phyloP scores from a whole-genome alignment of 2,329 filamentous ascomycete genomes.

The Colletotrichum paranaense region DNA sequence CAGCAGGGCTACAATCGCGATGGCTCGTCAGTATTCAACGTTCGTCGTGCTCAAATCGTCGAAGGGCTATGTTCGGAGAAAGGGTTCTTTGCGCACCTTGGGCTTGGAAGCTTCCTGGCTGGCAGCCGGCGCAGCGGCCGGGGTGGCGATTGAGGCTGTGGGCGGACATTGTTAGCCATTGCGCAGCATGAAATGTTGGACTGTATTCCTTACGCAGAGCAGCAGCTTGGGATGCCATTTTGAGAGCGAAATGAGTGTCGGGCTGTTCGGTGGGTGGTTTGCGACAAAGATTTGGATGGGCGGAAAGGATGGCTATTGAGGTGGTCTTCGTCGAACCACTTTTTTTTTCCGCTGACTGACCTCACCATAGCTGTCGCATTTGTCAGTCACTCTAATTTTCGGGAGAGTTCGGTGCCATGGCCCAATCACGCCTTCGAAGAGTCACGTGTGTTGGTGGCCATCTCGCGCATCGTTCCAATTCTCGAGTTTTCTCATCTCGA shows the following conservation, averaged over 20 bases:
- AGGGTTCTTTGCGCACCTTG: slow-evolving; percentile 48
- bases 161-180: slow-evolving; percentile 16
- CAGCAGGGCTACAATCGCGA: slow-evolving; percentile 81
- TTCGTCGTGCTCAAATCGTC: neutral
- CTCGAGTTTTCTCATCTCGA: neutral
- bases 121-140: slow-evolving; percentile 43
- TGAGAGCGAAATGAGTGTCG: slow-evolving; percentile 17
- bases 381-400: slow-evolving; percentile 30
- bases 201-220: slow-evolving; percentile 42
- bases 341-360: slow-evolving; percentile 34
- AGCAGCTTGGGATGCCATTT: slow-evolving; percentile 44
- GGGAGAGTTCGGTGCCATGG: neutral
- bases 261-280: neutral
- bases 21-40: slow-evolving; percentile 4
- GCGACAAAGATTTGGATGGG: slow-evolving; percentile 1
- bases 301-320: neutral
- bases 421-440: slow-evolving; percentile 28
- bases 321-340: slow-evolving; percentile 26
- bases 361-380: slow-evolving; percentile 31
- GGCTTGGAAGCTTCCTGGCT: slow-evolving; percentile 51
- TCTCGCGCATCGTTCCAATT: neutral
- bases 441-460: slow-evolving; percentile 16
- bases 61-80: neutral
- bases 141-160: slow-evolving; percentile 41
- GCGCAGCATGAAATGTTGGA: neutral